Conservation (phyloP, 306 rosid species). For the Morella rubra region DNA sequence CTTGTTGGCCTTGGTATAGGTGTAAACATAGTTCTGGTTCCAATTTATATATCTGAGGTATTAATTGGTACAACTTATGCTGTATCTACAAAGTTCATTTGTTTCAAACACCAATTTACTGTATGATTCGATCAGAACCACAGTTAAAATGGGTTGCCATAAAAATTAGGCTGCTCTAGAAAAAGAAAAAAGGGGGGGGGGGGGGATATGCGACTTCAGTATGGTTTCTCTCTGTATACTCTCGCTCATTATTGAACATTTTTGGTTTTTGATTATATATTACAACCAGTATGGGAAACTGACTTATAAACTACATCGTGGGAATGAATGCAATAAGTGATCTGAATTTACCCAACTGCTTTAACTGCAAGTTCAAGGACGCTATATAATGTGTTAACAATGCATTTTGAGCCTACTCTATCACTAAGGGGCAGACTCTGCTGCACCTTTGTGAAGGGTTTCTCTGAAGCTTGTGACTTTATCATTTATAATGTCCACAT, state of each 20-base stretch:
- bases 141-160: background rate
- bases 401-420: background rate
- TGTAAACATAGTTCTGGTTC: conserved; percentile 85
- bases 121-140: background rate
- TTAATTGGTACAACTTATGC: conserved; percentile 12
- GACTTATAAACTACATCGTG: background rate
- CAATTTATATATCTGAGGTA: conserved; percentile 89
- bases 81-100: background rate
- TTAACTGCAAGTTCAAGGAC: background rate
- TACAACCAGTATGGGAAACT: background rate
- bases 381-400: background rate
- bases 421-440: background rate
- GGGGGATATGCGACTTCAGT: background rate
- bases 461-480: background rate
- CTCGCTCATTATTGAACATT: background rate
- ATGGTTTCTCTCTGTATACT: background rate
- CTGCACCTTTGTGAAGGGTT: background rate
- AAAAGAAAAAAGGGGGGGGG: background rate
- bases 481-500: background rate
- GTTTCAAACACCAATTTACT: background rate
- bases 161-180: background rate
- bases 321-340: background rate
- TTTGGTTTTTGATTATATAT: background rate
- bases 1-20: conserved; percentile 97
- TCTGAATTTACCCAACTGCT: background rate